phyloP scores from a whole-genome alignment of 2,329 filamentous ascomycete species.

The Hirsutella minnesotensis region DNA sequence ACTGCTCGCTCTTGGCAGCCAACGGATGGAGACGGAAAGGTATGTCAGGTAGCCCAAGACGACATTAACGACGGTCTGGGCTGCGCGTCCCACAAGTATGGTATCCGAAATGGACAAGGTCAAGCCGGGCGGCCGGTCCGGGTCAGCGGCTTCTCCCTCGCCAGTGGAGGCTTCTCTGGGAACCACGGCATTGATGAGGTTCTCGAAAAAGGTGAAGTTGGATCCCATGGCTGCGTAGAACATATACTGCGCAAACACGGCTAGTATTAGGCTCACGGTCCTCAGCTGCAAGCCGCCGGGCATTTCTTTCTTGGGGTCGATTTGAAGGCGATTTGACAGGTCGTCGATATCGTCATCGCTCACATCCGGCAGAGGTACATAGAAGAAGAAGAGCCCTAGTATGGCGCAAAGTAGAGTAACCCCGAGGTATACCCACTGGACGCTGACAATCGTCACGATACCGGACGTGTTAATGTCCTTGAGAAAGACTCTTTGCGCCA shows the following conservation, averaged over 20 bases:
- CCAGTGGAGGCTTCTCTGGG: slow-evolving; percentile 14
- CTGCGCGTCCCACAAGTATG: slow-evolving; percentile 58
- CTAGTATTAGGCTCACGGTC: slow-evolving; percentile 52
- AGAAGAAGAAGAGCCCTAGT: slow-evolving; percentile 58
- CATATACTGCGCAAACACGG: slow-evolving; percentile 63
- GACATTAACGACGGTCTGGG: slow-evolving; percentile 66
- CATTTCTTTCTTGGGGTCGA: slow-evolving; percentile 36
- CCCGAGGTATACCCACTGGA: slow-evolving; percentile 79
- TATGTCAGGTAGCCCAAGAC: slow-evolving; percentile 53
- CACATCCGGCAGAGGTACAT: slow-evolving; percentile 53
- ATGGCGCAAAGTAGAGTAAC: slow-evolving; percentile 63
- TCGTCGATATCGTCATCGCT: slow-evolving; percentile 41
- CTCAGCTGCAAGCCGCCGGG: slow-evolving; percentile 39
- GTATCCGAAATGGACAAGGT: slow-evolving; percentile 48
- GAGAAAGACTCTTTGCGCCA: slow-evolving; percentile 68
- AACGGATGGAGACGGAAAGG: slow-evolving; percentile 31
- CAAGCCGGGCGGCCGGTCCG: slow-evolving; percentile 30
- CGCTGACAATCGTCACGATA: slow-evolving; percentile 48
- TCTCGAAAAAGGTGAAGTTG: slow-evolving; percentile 47
- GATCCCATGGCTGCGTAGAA: slow-evolving; percentile 66
- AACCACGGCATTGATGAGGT: slow-evolving; percentile 31
- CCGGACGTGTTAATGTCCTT: slow-evolving; percentile 29
- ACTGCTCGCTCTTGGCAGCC: slow-evolving; percentile 53
- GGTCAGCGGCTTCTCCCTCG: no score
- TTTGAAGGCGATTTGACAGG: slow-evolving; percentile 33